These are phyloP conservation scores for Penicillium lividum DNA, from an alignment of 495 filamentous ascomycete genomes.

Conservation along the genomic window DNA sequence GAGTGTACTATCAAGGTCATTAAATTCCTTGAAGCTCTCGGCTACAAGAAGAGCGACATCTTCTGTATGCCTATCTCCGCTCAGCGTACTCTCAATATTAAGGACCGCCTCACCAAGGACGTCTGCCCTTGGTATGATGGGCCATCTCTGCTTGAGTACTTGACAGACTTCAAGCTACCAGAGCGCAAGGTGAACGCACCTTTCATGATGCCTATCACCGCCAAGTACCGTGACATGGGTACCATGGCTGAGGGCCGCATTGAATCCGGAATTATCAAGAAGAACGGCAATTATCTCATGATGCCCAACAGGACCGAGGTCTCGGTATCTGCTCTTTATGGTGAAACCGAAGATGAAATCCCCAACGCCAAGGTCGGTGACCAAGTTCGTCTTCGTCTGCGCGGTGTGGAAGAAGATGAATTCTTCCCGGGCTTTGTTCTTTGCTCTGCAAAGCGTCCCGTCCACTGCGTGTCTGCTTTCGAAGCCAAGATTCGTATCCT, in stretches of 20 bases:
- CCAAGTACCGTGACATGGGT: constrained; percentile 96
- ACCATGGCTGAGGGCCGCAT: constrained; percentile 98
- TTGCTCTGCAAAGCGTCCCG: constrained; percentile 86
- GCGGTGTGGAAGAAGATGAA: constrained; percentile 96
- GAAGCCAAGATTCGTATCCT: constrained; percentile 95
- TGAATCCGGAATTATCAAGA: constrained; percentile 89
- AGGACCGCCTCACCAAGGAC: constrained; percentile 79
- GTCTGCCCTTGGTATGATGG: constrained; percentile 81
- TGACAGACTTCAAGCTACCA: constrained; percentile 84
- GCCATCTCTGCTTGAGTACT: constrained; percentile 91
- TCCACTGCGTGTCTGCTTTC: constrained; percentile 85
- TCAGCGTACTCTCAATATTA: constrained; percentile 80
- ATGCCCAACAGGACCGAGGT: constrained; percentile 91
- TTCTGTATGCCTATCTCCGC: constrained; percentile 97
- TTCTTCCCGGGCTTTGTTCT: constrained; percentile 96
- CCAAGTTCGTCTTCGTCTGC: constrained; percentile 87
- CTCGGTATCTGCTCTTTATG: constrained; percentile 80
- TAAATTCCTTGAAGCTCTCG: constrained; percentile 84
- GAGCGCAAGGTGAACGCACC: constrained; percentile 97
- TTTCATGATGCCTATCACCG: constrained; percentile 98
- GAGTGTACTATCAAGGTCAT: constrained; percentile 90
- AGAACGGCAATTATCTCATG: constrained; percentile 77
- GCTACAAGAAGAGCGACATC: constrained; percentile 92
- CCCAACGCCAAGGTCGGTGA: constrained; percentile 80
- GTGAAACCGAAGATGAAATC: constrained; percentile 95